Evolutionary conservation across 2,329 filamentous ascomycete species (phyloP).

Genomic region (Cercospora sp.): DNA sequence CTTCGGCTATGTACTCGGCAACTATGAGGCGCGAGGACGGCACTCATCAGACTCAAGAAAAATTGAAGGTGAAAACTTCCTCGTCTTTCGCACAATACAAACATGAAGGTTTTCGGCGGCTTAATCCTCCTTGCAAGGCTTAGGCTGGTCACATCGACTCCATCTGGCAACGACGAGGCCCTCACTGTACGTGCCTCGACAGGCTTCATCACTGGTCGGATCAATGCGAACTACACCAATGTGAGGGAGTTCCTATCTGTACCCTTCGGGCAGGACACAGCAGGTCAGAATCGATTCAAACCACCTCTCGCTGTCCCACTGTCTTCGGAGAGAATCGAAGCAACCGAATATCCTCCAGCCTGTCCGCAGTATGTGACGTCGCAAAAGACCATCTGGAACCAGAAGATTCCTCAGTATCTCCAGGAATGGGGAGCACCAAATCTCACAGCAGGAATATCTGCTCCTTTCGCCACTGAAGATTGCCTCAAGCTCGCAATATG

Average conservation of each 20-base stretch:
- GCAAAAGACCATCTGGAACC: constrained; percentile 35
- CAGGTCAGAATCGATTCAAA: constrained; percentile 19
- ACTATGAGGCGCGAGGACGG: not conserved
- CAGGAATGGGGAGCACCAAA: constrained; percentile 13
- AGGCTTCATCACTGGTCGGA: constrained; percentile 1
- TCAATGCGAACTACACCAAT: constrained; percentile 8
- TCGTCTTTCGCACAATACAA: not conserved
- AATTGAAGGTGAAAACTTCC: not conserved
- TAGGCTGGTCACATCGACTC: not conserved
- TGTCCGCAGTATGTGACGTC: constrained; percentile 42
- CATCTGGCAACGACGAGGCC: not conserved
- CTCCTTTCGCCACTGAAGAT: constrained; percentile 36
- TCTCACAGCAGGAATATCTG: constrained; percentile 11
- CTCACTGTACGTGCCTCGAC: constrained; percentile 2
- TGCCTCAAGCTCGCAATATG: constrained; percentile 51
- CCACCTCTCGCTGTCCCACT: constrained; percentile 4
- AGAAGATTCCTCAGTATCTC: constrained; percentile 20
- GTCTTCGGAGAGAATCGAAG: not conserved
- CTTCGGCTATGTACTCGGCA: not conserved
- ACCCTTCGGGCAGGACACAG: constrained; percentile 20
- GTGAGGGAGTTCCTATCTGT: constrained; percentile 20
- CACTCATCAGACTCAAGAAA: not conserved
- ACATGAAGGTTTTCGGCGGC: not conserved
- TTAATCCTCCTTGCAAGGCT: not conserved
- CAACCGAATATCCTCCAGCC: constrained; percentile 15